Evolutionary conservation across 345 rosid genomes (phyloP).

Genomic region (Cardamine resedifolia): DNA sequence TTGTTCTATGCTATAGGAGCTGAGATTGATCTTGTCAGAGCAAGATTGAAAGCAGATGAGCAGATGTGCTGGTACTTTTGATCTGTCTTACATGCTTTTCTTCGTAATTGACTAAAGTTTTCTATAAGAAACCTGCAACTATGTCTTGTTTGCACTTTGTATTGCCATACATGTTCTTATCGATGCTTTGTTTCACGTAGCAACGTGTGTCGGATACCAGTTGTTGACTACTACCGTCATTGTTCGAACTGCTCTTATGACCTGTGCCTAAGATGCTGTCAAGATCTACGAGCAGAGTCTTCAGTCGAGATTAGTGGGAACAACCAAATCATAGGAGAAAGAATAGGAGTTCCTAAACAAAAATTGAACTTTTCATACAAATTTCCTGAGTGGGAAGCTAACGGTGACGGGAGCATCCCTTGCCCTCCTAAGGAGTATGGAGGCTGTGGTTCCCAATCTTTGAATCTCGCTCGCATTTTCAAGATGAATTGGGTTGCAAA

Average conservation of each 20-base stretch:
- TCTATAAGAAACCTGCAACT: not conserved
- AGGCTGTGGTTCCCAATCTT: slow-evolving; percentile 70
- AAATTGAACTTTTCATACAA: slow-evolving; percentile 53
- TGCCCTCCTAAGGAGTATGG: slow-evolving; percentile 86
- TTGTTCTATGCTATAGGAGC: slow-evolving; percentile 53
- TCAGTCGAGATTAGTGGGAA: slow-evolving; percentile 35
- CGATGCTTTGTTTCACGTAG: slow-evolving; percentile 50
- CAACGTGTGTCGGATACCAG: slow-evolving; percentile 87
- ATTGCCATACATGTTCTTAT: slow-evolving; percentile 18
- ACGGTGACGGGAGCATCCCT: slow-evolving; percentile 75
- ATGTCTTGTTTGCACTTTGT: not conserved
- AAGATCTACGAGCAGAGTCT: slow-evolving; percentile 76
- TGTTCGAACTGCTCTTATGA: slow-evolving; percentile 82
- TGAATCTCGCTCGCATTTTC: slow-evolving; percentile 79
- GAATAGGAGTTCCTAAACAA: slow-evolving; percentile 32
- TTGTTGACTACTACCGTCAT: slow-evolving; percentile 93
- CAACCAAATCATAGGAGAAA: slow-evolving; percentile 38
- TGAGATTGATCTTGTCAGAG: slow-evolving; percentile 71
- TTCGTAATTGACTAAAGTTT: not conserved
- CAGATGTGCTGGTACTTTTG: slow-evolving; percentile 95
- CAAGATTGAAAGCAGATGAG: slow-evolving; percentile 91
- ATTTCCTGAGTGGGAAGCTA: slow-evolving; percentile 88
- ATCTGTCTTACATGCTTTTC: slow-evolving; percentile 10
- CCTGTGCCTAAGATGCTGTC: slow-evolving; percentile 92
- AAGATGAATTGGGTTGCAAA: slow-evolving; percentile 99